A percentile compares a stretch with the other conserved stretches of the same genome.
These are phyloP conservation scores for Abrus precatorius DNA, from an alignment of 306 rosid species.

Conservation along the genomic window DNA sequence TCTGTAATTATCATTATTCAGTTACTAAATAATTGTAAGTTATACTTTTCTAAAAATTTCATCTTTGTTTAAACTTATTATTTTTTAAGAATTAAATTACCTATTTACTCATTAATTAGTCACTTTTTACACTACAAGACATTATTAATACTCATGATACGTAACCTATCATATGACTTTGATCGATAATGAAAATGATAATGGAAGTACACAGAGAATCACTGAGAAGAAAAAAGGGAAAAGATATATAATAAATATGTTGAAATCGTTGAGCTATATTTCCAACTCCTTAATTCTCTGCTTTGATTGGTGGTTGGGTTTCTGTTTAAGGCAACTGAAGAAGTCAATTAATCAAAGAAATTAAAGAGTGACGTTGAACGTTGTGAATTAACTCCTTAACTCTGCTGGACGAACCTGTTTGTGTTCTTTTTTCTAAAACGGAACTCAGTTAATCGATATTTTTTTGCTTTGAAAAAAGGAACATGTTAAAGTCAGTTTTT, in stretches of 20 bases:
- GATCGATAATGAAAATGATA: not conserved
- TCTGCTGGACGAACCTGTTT: too few species aligned
- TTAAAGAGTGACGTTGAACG: not conserved
- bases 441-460: too few species aligned
- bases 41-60: too few species aligned
- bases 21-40: too few species aligned
- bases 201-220: not conserved
- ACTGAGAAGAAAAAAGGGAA: not conserved
- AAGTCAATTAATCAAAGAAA: slow-evolving; percentile 3
- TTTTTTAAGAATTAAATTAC: not conserved
- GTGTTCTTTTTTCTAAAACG: too few species aligned
- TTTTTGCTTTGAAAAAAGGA: too few species aligned
- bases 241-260: not conserved
- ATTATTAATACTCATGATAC: not conserved
- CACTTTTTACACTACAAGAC: not conserved
- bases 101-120: not conserved
- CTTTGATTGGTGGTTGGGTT: not conserved
- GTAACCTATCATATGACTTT: not conserved
- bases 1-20: too few species aligned
- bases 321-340: not conserved
- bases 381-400: not conserved
- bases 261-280: slow-evolving; percentile 1
- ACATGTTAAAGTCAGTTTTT: too few species aligned
- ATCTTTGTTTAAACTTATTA: too few species aligned
- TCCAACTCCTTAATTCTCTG: not conserved